Evolutionary conservation across 1,139 yeast genomes (phyloP).

Genomic region (Blastobotrys niveus): DNA sequence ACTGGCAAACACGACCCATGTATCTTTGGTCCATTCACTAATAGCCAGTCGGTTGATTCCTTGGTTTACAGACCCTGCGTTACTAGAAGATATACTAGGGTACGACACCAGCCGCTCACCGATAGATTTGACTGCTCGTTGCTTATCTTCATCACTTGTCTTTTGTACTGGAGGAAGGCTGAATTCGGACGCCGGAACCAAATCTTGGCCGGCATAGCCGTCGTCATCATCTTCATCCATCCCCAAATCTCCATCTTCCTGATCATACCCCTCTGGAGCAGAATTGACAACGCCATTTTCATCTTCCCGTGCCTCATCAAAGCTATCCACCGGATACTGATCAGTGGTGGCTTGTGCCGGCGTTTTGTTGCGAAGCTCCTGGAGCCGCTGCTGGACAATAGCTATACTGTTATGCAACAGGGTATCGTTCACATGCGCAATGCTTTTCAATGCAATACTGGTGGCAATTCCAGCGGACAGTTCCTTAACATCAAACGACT

Average conservation of each 20-base stretch:
- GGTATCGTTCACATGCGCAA: slow-evolving; percentile 48
- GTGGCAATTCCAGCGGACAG: slow-evolving; percentile 61
- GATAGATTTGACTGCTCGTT: slow-evolving; percentile 20
- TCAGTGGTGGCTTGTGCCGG: slow-evolving; percentile 10
- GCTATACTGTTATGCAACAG: slow-evolving; percentile 62
- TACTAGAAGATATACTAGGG: slow-evolving; percentile 22
- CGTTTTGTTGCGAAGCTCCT: slow-evolving; percentile 36
- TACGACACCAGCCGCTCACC: slow-evolving; percentile 30
- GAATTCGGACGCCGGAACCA: slow-evolving; percentile 38
- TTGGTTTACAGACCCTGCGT: slow-evolving; percentile 25
- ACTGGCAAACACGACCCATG: slow-evolving; percentile 73
- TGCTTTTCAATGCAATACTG: slow-evolving; percentile 60
- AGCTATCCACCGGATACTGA: slow-evolving; percentile 24
- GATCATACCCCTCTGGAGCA: slow-evolving; percentile 13
- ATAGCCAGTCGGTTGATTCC: slow-evolving; percentile 34
- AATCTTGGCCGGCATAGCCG: slow-evolving; percentile 18
- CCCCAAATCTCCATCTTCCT: slow-evolving; percentile 16
- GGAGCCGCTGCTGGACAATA: slow-evolving; percentile 59
- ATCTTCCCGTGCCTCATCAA: slow-evolving; percentile 18
- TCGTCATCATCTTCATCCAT: slow-evolving; percentile 23
- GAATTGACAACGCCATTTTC: slow-evolving; percentile 13
- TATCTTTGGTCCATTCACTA: slow-evolving; percentile 55
- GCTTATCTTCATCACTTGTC: slow-evolving; percentile 22
- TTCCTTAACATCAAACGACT: slow-evolving; percentile 61
- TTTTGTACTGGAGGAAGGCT: slow-evolving; percentile 51